Percentiles rank a stretch among this genome's conserved stretches.
Evolutionary conservation across 2,329 filamentous ascomycete genomes (phyloP).

Genomic region (Alternaria viburni): DNA sequence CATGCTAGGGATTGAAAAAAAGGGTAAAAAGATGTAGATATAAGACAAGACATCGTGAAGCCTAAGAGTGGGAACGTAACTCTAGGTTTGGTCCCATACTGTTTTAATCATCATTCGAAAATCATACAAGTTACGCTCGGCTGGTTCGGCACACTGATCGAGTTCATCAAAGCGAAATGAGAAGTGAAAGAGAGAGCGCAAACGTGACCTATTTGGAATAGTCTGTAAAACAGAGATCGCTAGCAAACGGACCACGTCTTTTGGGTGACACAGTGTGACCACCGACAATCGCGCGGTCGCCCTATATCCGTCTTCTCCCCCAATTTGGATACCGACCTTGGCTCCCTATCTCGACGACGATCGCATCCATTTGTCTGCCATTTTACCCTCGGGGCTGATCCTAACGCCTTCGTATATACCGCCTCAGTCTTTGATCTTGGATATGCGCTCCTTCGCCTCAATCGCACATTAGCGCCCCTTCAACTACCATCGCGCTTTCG

Average conservation of each 20-base stretch:
- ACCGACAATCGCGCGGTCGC: background rate
- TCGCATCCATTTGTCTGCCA: background rate
- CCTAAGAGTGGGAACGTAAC: background rate
- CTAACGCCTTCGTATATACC: background rate
- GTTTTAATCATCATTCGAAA: background rate
- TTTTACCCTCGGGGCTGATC: background rate
- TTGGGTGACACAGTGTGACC: background rate
- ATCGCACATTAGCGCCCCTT: background rate
- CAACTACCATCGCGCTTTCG: background rate
- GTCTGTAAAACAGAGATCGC: background rate
- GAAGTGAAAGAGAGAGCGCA: background rate
- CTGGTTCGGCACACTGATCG: background rate
- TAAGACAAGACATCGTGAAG: background rate
- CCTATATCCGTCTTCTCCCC: background rate
- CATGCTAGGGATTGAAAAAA: background rate
- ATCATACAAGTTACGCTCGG: background rate
- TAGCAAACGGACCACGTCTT: background rate
- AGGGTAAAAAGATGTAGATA: background rate
- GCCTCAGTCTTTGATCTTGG: background rate
- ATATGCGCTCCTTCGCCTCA: background rate
- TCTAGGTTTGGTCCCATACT: background rate
- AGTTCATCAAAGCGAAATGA: background rate
- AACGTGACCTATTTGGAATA: background rate
- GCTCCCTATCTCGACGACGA: background rate
- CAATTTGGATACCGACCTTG: background rate